These are phyloP conservation scores for Achlya hypogyna DNA, from an alignment of 352 stramenopile genomes.

Conservation along the genomic window DNA sequence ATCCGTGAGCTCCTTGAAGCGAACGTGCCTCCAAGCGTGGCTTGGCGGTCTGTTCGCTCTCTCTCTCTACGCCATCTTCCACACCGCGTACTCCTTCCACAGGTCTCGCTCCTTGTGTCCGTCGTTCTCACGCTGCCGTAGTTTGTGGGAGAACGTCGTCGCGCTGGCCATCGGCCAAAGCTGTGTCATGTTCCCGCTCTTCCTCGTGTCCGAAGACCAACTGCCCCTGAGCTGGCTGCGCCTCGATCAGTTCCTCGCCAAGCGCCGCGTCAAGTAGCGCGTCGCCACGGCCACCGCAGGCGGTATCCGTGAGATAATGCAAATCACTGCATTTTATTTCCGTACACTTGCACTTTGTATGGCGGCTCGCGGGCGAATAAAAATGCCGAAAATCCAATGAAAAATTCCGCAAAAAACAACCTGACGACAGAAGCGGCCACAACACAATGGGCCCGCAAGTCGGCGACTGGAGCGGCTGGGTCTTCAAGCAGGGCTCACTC, in stretches of 20 bases:
- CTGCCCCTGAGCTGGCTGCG: slow-evolving; percentile 11
- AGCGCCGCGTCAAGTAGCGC: not conserved
- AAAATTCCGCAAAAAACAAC: not conserved
- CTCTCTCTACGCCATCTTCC: slow-evolving; percentile 52
- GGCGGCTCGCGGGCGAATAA: no score
- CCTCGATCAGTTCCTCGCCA: not conserved
- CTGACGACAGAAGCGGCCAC: not conserved
- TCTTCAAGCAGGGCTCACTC: slow-evolving; percentile 77
- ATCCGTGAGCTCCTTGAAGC: slow-evolving; percentile 20
- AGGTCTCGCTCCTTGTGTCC: slow-evolving; percentile 12
- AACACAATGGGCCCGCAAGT: not conserved
- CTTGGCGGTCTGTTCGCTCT: slow-evolving; percentile 30
- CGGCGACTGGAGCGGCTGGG: slow-evolving; percentile 52
- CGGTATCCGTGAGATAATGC: not conserved
- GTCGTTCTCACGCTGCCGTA: not conserved
- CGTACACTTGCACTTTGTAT: not conserved
- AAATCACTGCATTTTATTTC: not conserved
- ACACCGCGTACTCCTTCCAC: slow-evolving; percentile 64
- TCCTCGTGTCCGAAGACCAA: slow-evolving; percentile 50
- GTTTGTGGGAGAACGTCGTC: slow-evolving; percentile 46
- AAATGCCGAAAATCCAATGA: not conserved
- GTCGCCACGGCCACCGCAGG: no score
- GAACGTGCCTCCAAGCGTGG: slow-evolving; percentile 30
- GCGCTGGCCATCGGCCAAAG: slow-evolving; percentile 45
- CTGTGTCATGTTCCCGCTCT: slow-evolving; percentile 51